A percentile compares a stretch with the other conserved stretches of the same genome.
Evolutionary conservation across 495 filamentous ascomycete genomes (phyloP).

Genomic region (Neurospora africana): DNA sequence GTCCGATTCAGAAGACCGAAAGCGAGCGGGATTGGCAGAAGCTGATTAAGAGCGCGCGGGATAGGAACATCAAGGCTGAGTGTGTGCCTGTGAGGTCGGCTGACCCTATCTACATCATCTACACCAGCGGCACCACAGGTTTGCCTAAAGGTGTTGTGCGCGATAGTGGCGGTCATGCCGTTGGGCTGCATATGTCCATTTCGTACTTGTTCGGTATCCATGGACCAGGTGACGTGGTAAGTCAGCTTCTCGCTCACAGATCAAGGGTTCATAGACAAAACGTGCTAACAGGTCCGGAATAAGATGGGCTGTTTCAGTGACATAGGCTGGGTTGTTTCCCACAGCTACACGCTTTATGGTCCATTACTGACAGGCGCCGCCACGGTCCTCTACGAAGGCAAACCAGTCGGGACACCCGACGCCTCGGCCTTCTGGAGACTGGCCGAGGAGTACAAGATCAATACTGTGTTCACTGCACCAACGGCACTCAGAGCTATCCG

Average conservation of each 20-base stretch:
- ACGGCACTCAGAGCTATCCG: constrained; percentile 80
- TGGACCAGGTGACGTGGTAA: constrained; percentile 63
- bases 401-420: constrained; percentile 82
- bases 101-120: constrained; percentile 83
- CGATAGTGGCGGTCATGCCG: constrained; percentile 77
- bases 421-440: constrained; percentile 83
- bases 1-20: constrained; percentile 47
- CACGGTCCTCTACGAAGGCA: constrained; percentile 84
- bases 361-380: constrained; percentile 68
- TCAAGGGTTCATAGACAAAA: neutral
- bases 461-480: constrained; percentile 74
- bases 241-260: constrained; percentile 5
- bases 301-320: constrained; percentile 41
- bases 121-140: constrained; percentile 77
- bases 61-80: constrained; percentile 52
- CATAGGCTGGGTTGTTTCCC: constrained; percentile 79
- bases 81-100: constrained; percentile 67
- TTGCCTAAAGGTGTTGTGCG: constrained; percentile 81
- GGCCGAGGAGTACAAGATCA: constrained; percentile 74
- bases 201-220: constrained; percentile 68
- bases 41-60: constrained; percentile 55
- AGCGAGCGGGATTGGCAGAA: constrained; percentile 73
- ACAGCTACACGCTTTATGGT: constrained; percentile 78
- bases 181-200: constrained; percentile 71
- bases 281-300: neutral